phyloP scores from a whole-genome alignment of 768 basidiomycete genomes.

The Cystobasidium tubakii region DNA sequence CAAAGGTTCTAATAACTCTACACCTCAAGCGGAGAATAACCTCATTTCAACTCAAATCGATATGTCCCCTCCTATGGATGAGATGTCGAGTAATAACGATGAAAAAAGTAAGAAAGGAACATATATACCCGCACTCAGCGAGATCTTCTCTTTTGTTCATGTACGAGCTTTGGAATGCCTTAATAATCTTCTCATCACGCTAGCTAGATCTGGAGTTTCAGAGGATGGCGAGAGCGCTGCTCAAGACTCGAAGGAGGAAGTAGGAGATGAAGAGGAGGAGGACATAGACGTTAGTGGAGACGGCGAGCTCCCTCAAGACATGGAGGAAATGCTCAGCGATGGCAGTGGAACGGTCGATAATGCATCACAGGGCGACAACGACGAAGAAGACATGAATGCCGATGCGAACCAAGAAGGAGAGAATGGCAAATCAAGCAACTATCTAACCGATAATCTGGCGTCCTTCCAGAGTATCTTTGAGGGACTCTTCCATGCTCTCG shows the following conservation, averaged over 20 bases:
- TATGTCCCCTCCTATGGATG: neutral
- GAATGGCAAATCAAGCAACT: neutral
- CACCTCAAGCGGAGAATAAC: neutral
- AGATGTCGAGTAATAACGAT: neutral
- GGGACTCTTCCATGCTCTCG: conserved; percentile 29
- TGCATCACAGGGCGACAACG: conserved; percentile 38
- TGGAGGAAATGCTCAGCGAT: conserved; percentile 43
- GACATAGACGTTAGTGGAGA: conserved; percentile 45
- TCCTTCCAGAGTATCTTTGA: conserved; percentile 27
- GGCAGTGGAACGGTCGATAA: neutral
- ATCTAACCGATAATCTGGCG: neutral
- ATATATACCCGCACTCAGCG: conserved; percentile 19
- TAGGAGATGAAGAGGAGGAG: neutral
- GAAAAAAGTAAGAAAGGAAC: neutral
- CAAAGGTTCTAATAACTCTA: neutral
- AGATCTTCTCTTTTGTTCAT: conserved; percentile 45
- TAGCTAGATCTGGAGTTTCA: conserved; percentile 42
- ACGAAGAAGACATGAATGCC: neutral
- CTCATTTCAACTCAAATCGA: conserved; percentile 24
- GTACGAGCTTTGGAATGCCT: conserved; percentile 52
- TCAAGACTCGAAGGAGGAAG: too few species aligned
- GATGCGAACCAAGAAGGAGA: neutral
- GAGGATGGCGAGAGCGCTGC: conserved; percentile 41
- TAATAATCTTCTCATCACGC: conserved; percentile 53
- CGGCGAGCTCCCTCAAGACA: neutral